Percentiles rank a stretch among this genome's conserved stretches.
phyloP scores from a whole-genome alignment of 2,329 filamentous ascomycete genomes.

The Acrocalymma vagum region DNA sequence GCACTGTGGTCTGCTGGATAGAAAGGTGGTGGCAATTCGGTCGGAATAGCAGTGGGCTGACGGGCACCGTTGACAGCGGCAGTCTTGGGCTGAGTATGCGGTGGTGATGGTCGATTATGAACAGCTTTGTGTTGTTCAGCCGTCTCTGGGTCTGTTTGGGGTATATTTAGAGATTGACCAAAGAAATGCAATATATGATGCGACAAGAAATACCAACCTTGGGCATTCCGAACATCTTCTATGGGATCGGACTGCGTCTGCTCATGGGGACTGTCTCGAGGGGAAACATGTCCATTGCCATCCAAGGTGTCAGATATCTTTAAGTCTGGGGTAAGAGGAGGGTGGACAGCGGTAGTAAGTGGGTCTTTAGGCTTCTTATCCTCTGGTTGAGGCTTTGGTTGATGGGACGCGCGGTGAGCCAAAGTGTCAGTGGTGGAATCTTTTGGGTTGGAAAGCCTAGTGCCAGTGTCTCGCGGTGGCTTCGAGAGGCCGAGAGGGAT shows the following conservation, averaged over 20 bases:
- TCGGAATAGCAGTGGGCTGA: slow-evolving; percentile 27
- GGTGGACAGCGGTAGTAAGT: slow-evolving; percentile 15
- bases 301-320: slow-evolving; percentile 23
- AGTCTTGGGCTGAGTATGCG: slow-evolving; percentile 17
- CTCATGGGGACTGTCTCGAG: slow-evolving; percentile 22
- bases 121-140: neutral
- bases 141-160: slow-evolving; percentile 1
- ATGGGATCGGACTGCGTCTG: slow-evolving; percentile 22
- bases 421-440: slow-evolving; percentile 28
- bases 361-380: slow-evolving; percentile 22
- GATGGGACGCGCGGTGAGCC: slow-evolving; percentile 20
- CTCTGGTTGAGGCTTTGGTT: slow-evolving; percentile 18
- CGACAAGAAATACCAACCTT: slow-evolving; percentile 25
- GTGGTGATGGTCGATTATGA: slow-evolving; percentile 5
- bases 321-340: slow-evolving; percentile 40
- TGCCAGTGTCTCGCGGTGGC: too few species aligned
- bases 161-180: slow-evolving; percentile 10
- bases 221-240: slow-evolving; percentile 20
- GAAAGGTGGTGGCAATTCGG: slow-evolving; percentile 47
- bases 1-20: too few species aligned
- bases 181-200: too few species aligned
- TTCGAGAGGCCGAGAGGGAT: slow-evolving; percentile 47
- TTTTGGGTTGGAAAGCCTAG: slow-evolving; percentile 37
- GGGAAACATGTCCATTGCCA: slow-evolving; percentile 14
- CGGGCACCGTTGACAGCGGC: slow-evolving; percentile 27